Percentiles rank a stretch among this genome's conserved stretches.
These are phyloP conservation scores for Triticum turgidum DNA, from an alignment of 176 grass and related monocot species.

Conservation along the genomic window DNA sequence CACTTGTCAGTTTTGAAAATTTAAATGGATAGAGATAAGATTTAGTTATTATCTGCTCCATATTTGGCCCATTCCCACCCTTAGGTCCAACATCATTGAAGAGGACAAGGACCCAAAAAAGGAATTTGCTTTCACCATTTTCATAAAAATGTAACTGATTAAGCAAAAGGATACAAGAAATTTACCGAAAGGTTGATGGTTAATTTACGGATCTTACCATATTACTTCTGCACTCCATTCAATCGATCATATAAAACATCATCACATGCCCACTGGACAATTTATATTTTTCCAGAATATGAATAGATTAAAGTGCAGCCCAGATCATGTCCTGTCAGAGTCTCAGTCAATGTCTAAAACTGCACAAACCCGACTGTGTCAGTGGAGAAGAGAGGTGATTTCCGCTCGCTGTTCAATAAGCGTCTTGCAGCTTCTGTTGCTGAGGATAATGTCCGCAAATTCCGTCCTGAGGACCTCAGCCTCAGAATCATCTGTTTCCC, in stretches of 20 bases:
- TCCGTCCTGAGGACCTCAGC: conserved; percentile 39
- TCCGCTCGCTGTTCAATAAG: background rate
- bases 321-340: background rate
- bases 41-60: background rate
- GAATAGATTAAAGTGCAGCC: background rate
- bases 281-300: background rate
- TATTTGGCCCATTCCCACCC: background rate
- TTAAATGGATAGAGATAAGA: background rate
- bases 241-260: background rate
- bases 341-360: background rate
- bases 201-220: background rate
- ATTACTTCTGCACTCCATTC: background rate
- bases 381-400: background rate
- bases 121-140: background rate
- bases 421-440: background rate
- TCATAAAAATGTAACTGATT: background rate
- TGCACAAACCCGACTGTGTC: background rate
- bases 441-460: background rate
- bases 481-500: conserved; percentile 33
- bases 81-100: background rate
- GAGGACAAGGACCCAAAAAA: background rate
- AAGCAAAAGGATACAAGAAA: background rate
- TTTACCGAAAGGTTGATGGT: background rate
- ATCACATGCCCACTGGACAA: background rate
- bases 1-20: background rate